Evolutionary conservation across 2,329 filamentous ascomycete genomes (phyloP).

Genomic region (Sporothrix brasiliensis): DNA sequence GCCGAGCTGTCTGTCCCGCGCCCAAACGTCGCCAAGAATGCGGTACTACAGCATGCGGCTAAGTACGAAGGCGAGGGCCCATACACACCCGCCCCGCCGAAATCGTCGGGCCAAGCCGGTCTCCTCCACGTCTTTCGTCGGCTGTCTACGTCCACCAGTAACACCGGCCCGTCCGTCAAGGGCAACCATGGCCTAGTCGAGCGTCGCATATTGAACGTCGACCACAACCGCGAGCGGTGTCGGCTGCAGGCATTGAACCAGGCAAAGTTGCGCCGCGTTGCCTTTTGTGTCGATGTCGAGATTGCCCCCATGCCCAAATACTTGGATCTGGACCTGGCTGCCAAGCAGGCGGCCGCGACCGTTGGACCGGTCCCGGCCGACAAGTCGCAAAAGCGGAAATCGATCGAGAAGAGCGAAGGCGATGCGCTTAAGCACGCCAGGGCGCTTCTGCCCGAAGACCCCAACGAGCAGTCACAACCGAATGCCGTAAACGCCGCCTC

Average conservation of each 20-base stretch:
- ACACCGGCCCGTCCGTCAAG: conserved; percentile 51
- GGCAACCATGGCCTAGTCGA: conserved; percentile 72
- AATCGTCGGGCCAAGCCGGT: conserved; percentile 61
- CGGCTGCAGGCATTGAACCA: conserved; percentile 76
- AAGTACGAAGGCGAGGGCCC: conserved; percentile 64
- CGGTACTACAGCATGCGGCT: conserved; percentile 60
- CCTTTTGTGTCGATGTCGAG: conserved; percentile 96
- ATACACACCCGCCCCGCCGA: conserved; percentile 75
- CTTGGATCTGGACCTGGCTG: conserved; percentile 58
- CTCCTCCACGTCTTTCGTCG: conserved; percentile 83
- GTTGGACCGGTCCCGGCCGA: conserved; percentile 44
- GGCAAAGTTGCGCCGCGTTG: conserved; percentile 80
- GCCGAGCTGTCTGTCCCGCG: conserved; percentile 54
- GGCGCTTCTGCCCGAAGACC: conserved; percentile 41
- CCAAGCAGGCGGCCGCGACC: conserved; percentile 42
- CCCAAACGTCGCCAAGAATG: conserved; percentile 57
- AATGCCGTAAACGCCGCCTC: background rate
- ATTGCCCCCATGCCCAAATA: conserved; percentile 88
- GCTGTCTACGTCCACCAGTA: conserved; percentile 66
- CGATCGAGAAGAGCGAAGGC: conserved; percentile 71
- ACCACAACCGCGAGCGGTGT: conserved; percentile 77
- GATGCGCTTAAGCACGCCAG: conserved; percentile 71
- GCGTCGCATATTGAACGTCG: conserved; percentile 80
- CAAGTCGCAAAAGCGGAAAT: conserved; percentile 64
- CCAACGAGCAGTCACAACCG: conserved; percentile 58